A percentile compares a stretch with the other conserved stretches of the same genome.
Evolutionary conservation across 768 basidiomycete species (phyloP).

Genomic region (Leccinum obscurum): DNA sequence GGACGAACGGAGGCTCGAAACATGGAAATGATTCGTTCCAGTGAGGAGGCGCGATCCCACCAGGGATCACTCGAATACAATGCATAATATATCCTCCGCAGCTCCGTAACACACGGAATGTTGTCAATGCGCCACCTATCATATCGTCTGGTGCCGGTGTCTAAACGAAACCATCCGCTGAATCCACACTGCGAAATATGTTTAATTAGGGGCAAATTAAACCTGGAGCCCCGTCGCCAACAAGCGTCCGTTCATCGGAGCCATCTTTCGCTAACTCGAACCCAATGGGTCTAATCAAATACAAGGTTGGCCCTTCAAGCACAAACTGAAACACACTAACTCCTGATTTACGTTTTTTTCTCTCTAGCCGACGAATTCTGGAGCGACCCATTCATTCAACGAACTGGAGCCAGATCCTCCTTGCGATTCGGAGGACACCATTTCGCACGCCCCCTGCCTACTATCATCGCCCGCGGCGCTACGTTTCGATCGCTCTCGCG

Average conservation of each 20-base stretch:
- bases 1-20: neutral
- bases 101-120: neutral
- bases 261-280: neutral
- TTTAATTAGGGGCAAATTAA: conserved; percentile 1
- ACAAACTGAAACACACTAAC: conserved; percentile 11
- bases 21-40: neutral
- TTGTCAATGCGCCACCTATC: neutral
- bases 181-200: neutral
- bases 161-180: neutral
- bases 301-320: conserved; percentile 1
- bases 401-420: conserved; percentile 2
- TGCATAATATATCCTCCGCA: neutral
- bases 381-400: neutral
- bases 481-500: neutral
- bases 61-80: neutral
- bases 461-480: neutral
- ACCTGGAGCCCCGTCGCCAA: conserved; percentile 8
- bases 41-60: neutral
- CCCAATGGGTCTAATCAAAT: neutral
- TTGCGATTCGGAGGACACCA: conserved; percentile 1
- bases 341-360: conserved; percentile 25
- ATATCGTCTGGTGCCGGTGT: neutral
- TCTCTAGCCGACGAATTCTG: neutral
- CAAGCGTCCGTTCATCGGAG: conserved; percentile 6
- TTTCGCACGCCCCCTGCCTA: neutral